Base-by-base conservation (phyloP, 2,329 filamentous ascomycete genomes). In the Paecilomyces dactylethromorphus region DNA sequence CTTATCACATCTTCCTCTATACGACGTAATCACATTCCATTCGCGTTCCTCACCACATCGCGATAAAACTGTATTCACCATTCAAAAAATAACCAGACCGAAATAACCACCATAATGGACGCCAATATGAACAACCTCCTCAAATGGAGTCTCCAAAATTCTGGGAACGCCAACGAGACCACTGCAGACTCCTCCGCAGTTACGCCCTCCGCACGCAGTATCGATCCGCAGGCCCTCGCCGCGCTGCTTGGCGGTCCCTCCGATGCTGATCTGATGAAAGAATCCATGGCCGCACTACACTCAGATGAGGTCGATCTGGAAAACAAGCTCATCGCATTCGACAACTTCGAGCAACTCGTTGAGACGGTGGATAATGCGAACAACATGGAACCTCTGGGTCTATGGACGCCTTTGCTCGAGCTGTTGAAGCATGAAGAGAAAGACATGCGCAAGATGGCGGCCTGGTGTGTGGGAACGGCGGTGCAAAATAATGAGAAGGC, bases 351-450 rank as follows among this genome's bases (percentile, higher is more conserved):
- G 78, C 91, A 96, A 75, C 81, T 96, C 60, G 88, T 97, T 68
- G 92, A 97, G 79, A 87, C 85, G 63, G 86, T 97, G 67, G 94
- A 99, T 81, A 99, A 99, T 74, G 93, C 94, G 59, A 99, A 97
- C 80, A 95, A 97, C 77, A 84, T 99, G 66, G 87, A 87, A 64
- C 84, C 84, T 29, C 79, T 97, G 21, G 83, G 83, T 6, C 81
- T 97, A 32, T 99, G 94, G 94, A 83, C 84, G 11, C 91, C 91
- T 10, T 80, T 99, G 45, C 81, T 97, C 11, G 76, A 81, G 8
- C 79, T 97, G 63, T 80, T 99, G 13, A 79, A 81, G 55, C 82
- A 87, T 68, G 80, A 83, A 11, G 88, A 94, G 69, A 71, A 81
- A 5, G 89, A 94, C 63, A 79, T 96, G 69, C 82, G 92, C 63